A percentile compares a stretch with the other conserved stretches of the same genome.
phyloP scores from a whole-genome alignment of 768 basidiomycete genomes.

The Auricularia cornea region DNA sequence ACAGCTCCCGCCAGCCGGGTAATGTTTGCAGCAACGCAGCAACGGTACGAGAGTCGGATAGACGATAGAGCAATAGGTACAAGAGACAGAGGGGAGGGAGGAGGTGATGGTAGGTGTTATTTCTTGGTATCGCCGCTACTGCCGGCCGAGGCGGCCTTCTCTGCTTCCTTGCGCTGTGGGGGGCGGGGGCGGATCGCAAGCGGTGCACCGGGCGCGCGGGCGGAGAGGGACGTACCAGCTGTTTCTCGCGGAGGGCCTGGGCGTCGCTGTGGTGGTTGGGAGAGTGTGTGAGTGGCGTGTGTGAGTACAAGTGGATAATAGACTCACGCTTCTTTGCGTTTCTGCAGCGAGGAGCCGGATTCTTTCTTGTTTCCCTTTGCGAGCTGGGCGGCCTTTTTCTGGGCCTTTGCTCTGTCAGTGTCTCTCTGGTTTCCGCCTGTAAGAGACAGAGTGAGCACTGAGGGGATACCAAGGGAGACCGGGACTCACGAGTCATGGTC shows the following conservation, averaged over 20 bases:
- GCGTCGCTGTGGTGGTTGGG: conserved; percentile 52
- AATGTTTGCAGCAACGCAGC: too few relatives aligned
- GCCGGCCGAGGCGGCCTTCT: neutral
- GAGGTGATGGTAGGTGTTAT: too few relatives aligned
- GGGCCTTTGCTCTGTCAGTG: conserved; percentile 59
- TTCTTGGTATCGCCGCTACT: neutral
- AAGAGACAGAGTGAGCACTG: neutral
- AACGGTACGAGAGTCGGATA: too few relatives aligned
- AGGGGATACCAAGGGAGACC: conserved; percentile 3
- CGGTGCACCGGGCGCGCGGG: neutral
- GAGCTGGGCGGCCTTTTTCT: conserved; percentile 43
- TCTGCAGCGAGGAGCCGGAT: conserved; percentile 49
- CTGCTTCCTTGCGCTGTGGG: neutral
- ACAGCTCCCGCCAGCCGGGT: too few relatives aligned
- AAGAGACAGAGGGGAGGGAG: too few relatives aligned
- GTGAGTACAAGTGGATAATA: conserved; percentile 7
- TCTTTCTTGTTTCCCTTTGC: conserved; percentile 48
- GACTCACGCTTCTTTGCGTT: conserved; percentile 71
- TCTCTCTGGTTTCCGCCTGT: conserved; percentile 81
- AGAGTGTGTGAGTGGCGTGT: conserved; percentile 9
- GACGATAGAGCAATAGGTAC: too few relatives aligned
- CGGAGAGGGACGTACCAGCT: conserved; percentile 46
- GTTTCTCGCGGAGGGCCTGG: conserved; percentile 64
- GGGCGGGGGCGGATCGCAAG: neutral
- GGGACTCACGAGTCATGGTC: conserved; percentile 7